These are phyloP conservation scores for Bretschneidera sinensis DNA, from an alignment of 345 rosid species.

Conservation along the genomic window DNA sequence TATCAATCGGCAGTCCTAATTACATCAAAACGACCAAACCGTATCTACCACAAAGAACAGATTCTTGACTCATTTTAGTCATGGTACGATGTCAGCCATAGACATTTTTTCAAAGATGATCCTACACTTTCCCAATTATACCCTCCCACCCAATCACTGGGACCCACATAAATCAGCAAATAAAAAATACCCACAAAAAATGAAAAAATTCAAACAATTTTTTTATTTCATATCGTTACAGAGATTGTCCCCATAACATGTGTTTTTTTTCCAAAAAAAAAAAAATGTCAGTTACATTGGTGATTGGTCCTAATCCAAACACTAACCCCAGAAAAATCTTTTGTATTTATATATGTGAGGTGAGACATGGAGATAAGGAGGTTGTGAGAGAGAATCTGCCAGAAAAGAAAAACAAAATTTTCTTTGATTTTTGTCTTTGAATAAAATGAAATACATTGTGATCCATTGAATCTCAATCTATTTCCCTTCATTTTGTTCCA, in stretches of 20 bases:
- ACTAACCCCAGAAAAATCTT: not conserved
- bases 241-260: constrained; percentile 29
- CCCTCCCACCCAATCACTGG: constrained; percentile 17
- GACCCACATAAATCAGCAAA: not conserved
- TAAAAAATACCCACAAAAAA: not conserved
- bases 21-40: not conserved
- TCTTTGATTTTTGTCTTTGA: constrained; percentile 13
- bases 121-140: constrained; percentile 1
- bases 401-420: constrained; percentile 31
- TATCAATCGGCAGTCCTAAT: constrained; percentile 2
- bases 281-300: no score
- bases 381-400: constrained; percentile 62
- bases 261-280: constrained; percentile 7
- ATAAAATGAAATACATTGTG: constrained; percentile 24
- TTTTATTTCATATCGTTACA: constrained; percentile 1
- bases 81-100: constrained; percentile 9
- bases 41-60: not conserved
- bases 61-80: no score
- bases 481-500: constrained; percentile 46
- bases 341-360: not conserved
- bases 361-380: constrained; percentile 35
- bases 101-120: constrained; percentile 4
- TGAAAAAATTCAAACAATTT: not conserved
- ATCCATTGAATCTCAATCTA: constrained; percentile 76
- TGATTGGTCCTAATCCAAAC: not conserved